Evolutionary conservation across 1,139 yeast genomes (phyloP), one percentile per base, ranked within the genome.

Genomic region (Yamadazyma kanchanaburiensis): DNA sequence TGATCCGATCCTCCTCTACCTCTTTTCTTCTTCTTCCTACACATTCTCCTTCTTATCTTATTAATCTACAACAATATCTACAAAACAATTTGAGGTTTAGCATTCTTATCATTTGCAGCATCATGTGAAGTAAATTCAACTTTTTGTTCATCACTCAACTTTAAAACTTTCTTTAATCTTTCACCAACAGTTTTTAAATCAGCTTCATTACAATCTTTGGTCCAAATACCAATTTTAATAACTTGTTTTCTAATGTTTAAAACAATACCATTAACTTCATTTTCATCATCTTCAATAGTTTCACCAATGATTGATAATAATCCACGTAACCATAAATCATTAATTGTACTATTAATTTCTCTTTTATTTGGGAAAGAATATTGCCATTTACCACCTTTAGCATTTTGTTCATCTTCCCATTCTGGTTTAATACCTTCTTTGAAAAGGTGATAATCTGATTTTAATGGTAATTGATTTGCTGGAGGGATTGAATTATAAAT

Each of bases 371-470:
- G 80, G 64, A 77, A 85, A 24, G 86, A 74, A 43, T 52, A 65
- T 49, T 64, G 73, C 96, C 96, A 91, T 65, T 86, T 87, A 51
- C 98, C 98, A 55, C 99, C 98, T 48, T 80, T 73, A 40, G 88
- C 62, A 65, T 94, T 94, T 46, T 78, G 75, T 33, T 67, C 71
- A 62, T 91, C 97, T 71, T 91, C 99, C 99, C 99, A 91, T 70
- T 91, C 97, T 34, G 98, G 99, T 60, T 88, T 84, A 50, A 94
- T 80, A 34, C 91, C 96, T 55, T 84, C 85, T 65, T 91, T 85
- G 72, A 94, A 91, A 55, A 91, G 77, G 58, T 94, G 96, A 66
- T 91, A 91, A 61, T 94, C 98, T 10, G 96, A 85, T 62, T 83
- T 86, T 49, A 82, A 60, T 43, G 97, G 97, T 54, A 91, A 74